Base-by-base conservation (phyloP, 331 rosid genomes). In the Rhamnella rubrinervis region DNA sequence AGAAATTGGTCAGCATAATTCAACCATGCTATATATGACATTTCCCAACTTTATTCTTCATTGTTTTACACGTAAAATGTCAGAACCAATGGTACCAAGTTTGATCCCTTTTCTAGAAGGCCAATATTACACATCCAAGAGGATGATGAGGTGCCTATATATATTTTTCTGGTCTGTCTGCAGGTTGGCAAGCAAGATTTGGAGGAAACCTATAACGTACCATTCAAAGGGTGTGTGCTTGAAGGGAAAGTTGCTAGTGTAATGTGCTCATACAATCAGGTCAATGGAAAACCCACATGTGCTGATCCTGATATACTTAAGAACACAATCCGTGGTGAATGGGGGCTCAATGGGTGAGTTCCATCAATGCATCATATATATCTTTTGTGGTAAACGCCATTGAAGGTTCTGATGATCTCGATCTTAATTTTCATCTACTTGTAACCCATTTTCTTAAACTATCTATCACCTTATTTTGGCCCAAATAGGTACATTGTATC, bases 241-340 rank as follows among this genome's bases (percentile, higher is more conserved):
- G 93, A 91, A 37, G 98, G 98, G 19, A 80, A 85, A 3, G 98
- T 93, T 38, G 97, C 98, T 0, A 87, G 98, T 63, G 87, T 93
- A 4, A 93, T 93, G 98, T 93, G 98, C 56, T 93, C 98, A 4
- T 93, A 93, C 83, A 93, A 93, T 78, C 97, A 93, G 25, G 98
- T 93, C 47, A 93, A 93, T 66, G 98, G 98, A 2, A 89, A 82
- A 74, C 98, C 98, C 49, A 93, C 98, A 2, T 93, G 98, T 72
- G 97, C 96, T 6, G 96, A 93, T 62, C 79, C 95, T 20, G 69
- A 89, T 35, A 91, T 93, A 39, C 91, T 93, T 0, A 90, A 83
- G 59, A 79, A 70, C 80, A 89, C 88, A 1, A 80, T 93, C 20
- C 89, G 98, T 0, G 96, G 92, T 6, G 63, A 86, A 57, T 93